Base-by-base conservation (phyloP, 2,329 filamentous ascomycete genomes). In the Fusarium sp. region DNA sequence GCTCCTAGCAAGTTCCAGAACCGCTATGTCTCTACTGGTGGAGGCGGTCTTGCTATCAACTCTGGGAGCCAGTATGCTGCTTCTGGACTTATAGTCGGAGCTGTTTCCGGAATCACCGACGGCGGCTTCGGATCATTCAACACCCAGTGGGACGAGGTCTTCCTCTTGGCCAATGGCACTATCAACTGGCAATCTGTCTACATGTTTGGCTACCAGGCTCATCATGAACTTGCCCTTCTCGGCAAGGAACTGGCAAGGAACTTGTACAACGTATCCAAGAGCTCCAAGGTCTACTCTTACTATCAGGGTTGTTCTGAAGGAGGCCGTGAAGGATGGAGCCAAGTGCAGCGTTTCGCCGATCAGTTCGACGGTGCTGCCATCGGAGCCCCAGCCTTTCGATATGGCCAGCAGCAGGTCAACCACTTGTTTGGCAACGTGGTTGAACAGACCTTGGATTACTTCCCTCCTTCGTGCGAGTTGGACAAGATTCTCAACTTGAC, bases 161-260 rank as follows among this genome's bases (percentile, higher is more conserved):
- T 83, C 11, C 81, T 87, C 3, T 77, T 80, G 61, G 84, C 80
- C 27, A 88, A 90, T 68, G 87, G 87, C 16, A 85, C 86, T 4
- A 81, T 88, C 73, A 87, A 89, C 79, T 89, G 84, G 81, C 82
- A 89, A 39, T 80, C 84, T 2, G 81, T 84, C 5, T 84, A 86
- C 80, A 87, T 86, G 81, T 89, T 88, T 61, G 83, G 81, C 1
- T 90, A 89, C 81, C 82, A 86, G 68, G 87, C 85, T 0, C 80
- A 88, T 5, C 84, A 85, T 58, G 89, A 90, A 78, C 84, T 89
- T 82, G 60, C 68, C 14, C 50, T 66, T 9, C 76, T 88, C 10
- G 86, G 85, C n/a, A 88, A 88, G 68, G 78, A 80, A 3, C 64
- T 88, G 48, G 82, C 84, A 20, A 77, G 78, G 68, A 80, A 78